Evolutionary conservation across 1,139 yeast genomes (phyloP).

Genomic region (Candida tunisiensis): DNA sequence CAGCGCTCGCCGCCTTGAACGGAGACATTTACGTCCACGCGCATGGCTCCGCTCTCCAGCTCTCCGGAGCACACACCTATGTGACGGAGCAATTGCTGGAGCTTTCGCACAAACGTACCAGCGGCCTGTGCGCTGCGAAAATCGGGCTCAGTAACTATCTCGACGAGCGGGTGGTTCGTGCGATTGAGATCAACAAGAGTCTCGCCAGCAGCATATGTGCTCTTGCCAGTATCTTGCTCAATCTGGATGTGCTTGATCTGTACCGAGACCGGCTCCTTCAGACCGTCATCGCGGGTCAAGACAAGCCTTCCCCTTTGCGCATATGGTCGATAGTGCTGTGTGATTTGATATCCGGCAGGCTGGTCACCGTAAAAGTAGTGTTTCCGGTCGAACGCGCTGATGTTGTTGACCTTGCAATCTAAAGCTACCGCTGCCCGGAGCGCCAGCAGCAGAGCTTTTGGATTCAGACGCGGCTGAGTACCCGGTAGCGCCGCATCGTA

Average conservation of each 20-base stretch:
- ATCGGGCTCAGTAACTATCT: conserved; percentile 85
- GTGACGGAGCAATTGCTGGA: conserved; percentile 53
- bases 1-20: conserved; percentile 53
- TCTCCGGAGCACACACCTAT: conserved; percentile 1
- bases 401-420: conserved; percentile 36
- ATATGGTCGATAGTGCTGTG: conserved; percentile 74
- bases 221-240: conserved; percentile 90
- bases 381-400: conserved; percentile 72
- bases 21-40: conserved; percentile 87
- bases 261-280: conserved; percentile 20
- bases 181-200: conserved; percentile 59
- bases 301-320: conserved; percentile 48
- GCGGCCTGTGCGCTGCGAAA: conserved; percentile 54
- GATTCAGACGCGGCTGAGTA: conserved; percentile 70
- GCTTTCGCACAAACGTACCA: conserved; percentile 62
- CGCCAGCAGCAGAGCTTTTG: conserved; percentile 58
- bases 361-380: conserved; percentile 96
- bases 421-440: conserved; percentile 59
- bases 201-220: conserved; percentile 33
- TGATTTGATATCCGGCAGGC: conserved; percentile 90
- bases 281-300: conserved; percentile 37
- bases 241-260: conserved; percentile 62
- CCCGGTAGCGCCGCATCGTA: conserved; percentile 90
- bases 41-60: conserved; percentile 5
- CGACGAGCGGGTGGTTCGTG: conserved; percentile 74